Percentiles rank a stretch among this genome's conserved stretches.
phyloP scores from a whole-genome alignment of 2,329 filamentous ascomycete species.

The Knufia fluminis region DNA sequence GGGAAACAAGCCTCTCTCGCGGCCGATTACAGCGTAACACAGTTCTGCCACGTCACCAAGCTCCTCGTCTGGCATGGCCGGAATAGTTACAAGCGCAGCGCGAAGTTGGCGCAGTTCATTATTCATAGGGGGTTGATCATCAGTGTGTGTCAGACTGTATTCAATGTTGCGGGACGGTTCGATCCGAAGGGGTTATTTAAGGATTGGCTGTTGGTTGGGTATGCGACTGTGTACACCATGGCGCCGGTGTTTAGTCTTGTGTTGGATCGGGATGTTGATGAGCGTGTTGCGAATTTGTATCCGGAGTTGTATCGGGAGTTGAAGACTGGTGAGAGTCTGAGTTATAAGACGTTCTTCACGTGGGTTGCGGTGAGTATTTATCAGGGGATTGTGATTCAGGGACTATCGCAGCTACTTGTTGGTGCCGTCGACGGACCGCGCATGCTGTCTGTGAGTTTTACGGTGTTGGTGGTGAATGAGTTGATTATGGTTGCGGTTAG shows the following conservation, averaged over 20 bases:
- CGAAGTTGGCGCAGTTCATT: slow-evolving; percentile 94
- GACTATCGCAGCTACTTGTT: slow-evolving; percentile 80
- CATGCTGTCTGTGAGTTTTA: slow-evolving; percentile 89
- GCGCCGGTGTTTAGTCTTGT: slow-evolving; percentile 86
- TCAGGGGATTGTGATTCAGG: slow-evolving; percentile 90
- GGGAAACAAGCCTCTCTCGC: slow-evolving; percentile 89
- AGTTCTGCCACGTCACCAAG: slow-evolving; percentile 91
- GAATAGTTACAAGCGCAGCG: slow-evolving; percentile 91
- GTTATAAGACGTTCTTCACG: slow-evolving; percentile 89
- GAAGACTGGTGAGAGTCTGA: slow-evolving; percentile 76
- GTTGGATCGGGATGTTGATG: slow-evolving; percentile 89
- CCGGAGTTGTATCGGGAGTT: slow-evolving; percentile 96
- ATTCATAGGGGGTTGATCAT: slow-evolving; percentile 96
- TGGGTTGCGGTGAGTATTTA: slow-evolving; percentile 96
- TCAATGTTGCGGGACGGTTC: slow-evolving; percentile 84
- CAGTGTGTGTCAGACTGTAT: slow-evolving; percentile 92
- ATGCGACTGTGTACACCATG: slow-evolving; percentile 93
- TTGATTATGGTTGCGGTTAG: slow-evolving; percentile 95
- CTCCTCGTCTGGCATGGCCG: slow-evolving; percentile 97
- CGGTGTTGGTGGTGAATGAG: slow-evolving; percentile 85
- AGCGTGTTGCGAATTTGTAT: slow-evolving; percentile 85
- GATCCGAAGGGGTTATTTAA: slow-evolving; percentile 91
- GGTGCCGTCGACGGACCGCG: slow-evolving; percentile 55
- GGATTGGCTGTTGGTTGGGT: slow-evolving; percentile 94
- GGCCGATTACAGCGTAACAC: slow-evolving; percentile 91